These are phyloP conservation scores for Ustilago trichophora DNA, from an alignment of 1,284 basidiomycete genomes.

Conservation along the genomic window DNA sequence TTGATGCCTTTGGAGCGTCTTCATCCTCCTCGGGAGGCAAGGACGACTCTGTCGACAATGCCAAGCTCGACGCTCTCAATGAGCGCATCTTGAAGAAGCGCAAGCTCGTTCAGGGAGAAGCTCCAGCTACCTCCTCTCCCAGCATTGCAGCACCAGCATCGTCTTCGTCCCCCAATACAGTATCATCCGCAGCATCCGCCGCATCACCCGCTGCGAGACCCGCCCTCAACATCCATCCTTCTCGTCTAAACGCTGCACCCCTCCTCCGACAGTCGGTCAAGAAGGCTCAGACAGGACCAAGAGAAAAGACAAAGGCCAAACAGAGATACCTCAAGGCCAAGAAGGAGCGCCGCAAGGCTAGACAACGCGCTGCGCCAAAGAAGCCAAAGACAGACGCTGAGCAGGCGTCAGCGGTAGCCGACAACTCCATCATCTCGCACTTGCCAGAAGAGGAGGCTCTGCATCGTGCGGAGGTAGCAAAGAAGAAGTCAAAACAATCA, in stretches of 20 bases:
- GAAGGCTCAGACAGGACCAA: slow-evolving; percentile 30
- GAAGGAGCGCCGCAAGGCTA: slow-evolving; percentile 58
- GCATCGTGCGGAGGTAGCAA: slow-evolving; percentile 13
- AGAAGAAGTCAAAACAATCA: neutral
- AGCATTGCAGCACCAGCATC: neutral
- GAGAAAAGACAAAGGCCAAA: slow-evolving; percentile 62
- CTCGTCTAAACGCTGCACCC: slow-evolving; percentile 47
- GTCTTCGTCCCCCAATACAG: neutral
- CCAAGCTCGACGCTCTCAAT: slow-evolving; percentile 52
- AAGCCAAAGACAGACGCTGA: slow-evolving; percentile 40
- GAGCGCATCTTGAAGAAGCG: slow-evolving; percentile 45
- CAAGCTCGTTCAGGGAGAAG: slow-evolving; percentile 20
- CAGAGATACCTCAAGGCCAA: slow-evolving; percentile 62
- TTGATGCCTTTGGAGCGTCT: slow-evolving; percentile 35
- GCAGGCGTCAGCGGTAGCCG: slow-evolving; percentile 3
- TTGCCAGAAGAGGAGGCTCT: slow-evolving; percentile 34
- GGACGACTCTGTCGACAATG: slow-evolving; percentile 8
- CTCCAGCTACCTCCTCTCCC: neutral
- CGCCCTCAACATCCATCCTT: slow-evolving; percentile 52
- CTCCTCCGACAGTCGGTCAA: slow-evolving; percentile 41
- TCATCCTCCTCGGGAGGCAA: slow-evolving; percentile 2
- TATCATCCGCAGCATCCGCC: slow-evolving; percentile 10
- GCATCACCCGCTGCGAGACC: slow-evolving; percentile 10
- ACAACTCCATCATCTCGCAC: slow-evolving; percentile 17
- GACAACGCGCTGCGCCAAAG: slow-evolving; percentile 48